Base-by-base conservation (phyloP, 208 protist species). In the Porcisia hertigi region DNA sequence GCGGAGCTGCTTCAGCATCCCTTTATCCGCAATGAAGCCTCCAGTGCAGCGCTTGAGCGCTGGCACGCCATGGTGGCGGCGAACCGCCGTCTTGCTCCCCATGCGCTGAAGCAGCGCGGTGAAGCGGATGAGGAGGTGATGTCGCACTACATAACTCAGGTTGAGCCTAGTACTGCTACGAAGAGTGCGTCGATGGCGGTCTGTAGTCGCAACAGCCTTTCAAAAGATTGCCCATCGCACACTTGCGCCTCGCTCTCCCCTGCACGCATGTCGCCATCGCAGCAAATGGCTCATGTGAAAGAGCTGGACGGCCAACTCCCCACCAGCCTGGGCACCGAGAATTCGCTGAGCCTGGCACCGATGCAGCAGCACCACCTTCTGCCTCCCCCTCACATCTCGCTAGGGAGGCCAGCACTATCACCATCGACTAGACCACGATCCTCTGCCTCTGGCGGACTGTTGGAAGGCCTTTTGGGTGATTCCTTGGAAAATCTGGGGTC, bases 1-100 rank as follows among this genome's bases (percentile, higher is more conserved):
- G 62, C 75, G 18, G 86, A 95, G 73, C 84, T 94, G 53, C 84
- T 95, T 69, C 83, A 81, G 74, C 93, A 97, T 73, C 90, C 93
- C 16, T 95, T 95, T 57, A 95, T 97, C 67, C 80, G 80, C 9
- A 81, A 76, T 23, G 78, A 82, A 34, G 47, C 39, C 53, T 75
- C 71, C 0, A 16, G 59, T 0, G 71, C 30, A 5, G 77, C 76
- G 23, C 70, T 92, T 36, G 55, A 81, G 34, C 79, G 78, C 12
- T 92, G 88, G 86, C 84, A 77, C 41, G 70, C 73, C n/a, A n/a
- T 71, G 43, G 54, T 82, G 73, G 57, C 57, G 12, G 72, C 73
- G 20, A 82, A 82, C 52, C 72, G 65, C n/a, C 73, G n/a, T 36
- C 45, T 76, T 5, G 8, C 71, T 0, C 1, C n/a, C 6, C 71